These are phyloP conservation scores for Penicillium fuscoglaucum DNA, from an alignment of 2,329 filamentous ascomycete genomes.

Conservation along the genomic window DNA sequence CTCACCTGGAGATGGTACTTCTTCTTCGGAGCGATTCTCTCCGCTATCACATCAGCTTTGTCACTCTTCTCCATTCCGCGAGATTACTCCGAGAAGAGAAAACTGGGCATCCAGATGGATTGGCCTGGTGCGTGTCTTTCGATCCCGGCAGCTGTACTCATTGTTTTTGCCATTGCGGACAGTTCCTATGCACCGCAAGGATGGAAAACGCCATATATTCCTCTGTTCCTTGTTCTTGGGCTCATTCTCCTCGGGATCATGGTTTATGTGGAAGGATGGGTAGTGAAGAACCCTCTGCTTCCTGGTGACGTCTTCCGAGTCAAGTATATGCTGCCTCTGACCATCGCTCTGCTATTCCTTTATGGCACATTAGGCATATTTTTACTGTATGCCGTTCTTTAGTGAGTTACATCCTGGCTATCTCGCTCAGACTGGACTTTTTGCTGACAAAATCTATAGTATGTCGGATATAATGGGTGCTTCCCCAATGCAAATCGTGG, in stretches of 20 bases:
- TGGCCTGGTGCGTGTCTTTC: slow-evolving; percentile 64
- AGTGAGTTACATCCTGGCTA: slow-evolving; percentile 49
- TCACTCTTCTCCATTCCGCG: slow-evolving; percentile 52
- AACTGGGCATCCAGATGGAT: slow-evolving; percentile 62
- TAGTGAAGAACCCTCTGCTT: slow-evolving; percentile 66
- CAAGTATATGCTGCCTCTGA: slow-evolving; percentile 66
- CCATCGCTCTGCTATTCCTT: slow-evolving; percentile 61
- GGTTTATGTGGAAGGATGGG: slow-evolving; percentile 71
- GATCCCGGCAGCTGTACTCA: slow-evolving; percentile 64
- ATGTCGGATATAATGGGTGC: slow-evolving; percentile 61
- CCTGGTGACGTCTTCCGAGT: slow-evolving; percentile 69
- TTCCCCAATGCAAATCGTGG: slow-evolving; percentile 63
- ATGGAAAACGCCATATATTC: slow-evolving; percentile 74
- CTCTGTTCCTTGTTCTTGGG: slow-evolving; percentile 64
- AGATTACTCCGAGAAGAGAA: slow-evolving; percentile 38
- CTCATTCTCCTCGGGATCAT: slow-evolving; percentile 59
- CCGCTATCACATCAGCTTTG: slow-evolving; percentile 47
- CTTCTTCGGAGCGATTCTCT: slow-evolving; percentile 61
- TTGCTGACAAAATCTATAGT: slow-evolving; percentile 38
- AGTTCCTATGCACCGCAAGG: slow-evolving; percentile 66
- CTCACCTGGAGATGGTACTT: slow-evolving; percentile 67
- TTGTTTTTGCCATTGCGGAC: slow-evolving; percentile 75
- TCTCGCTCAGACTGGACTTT: too few relatives aligned
- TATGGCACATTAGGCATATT: slow-evolving; percentile 71
- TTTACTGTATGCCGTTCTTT: slow-evolving; percentile 68